Evolutionary conservation across 1,284 basidiomycete genomes (phyloP).

Genomic region (Garcileccinum viscosum): DNA sequence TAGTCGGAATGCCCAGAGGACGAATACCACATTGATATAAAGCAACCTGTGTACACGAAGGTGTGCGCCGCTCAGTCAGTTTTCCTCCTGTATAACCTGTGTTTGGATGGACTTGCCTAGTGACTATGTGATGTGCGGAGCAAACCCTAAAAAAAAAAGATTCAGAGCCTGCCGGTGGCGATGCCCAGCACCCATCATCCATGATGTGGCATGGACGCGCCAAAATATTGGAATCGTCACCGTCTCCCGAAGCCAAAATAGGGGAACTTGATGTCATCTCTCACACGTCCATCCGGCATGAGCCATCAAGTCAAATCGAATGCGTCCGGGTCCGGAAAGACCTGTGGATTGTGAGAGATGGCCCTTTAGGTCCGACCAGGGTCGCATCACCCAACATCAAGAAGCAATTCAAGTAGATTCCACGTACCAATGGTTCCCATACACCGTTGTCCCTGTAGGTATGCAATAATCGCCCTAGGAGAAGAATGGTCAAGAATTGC

Average conservation of each 20-base stretch:
- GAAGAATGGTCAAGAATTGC: not conserved
- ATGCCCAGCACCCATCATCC: not conserved
- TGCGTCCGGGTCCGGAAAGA: conserved; percentile 18
- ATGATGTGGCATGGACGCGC: too few relatives aligned
- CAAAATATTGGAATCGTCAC: not conserved
- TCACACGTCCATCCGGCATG: conserved; percentile 6
- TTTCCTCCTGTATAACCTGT: not conserved
- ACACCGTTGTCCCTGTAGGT: conserved; percentile 17
- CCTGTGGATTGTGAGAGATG: conserved; percentile 18
- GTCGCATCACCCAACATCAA: not conserved
- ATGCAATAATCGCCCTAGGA: conserved; percentile 17
- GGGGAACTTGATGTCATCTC: conserved; percentile 12
- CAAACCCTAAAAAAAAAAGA: conserved; percentile 12
- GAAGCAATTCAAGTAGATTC: not conserved
- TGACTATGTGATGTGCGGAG: conserved; percentile 21
- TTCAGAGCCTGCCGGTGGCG: not conserved
- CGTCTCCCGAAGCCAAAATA: conserved; percentile 23
- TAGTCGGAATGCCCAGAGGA: conserved; percentile 23
- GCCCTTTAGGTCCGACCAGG: conserved; percentile 9
- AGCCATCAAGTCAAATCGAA: conserved; percentile 20
- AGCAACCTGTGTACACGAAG: conserved; percentile 12
- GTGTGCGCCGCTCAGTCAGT: not conserved
- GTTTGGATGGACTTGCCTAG: conserved; percentile 3
- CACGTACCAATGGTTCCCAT: conserved; percentile 17
- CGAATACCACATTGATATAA: conserved; percentile 16